Percentiles rank a stretch among this genome's conserved stretches.
These are phyloP conservation scores for Gentiana macrophylla DNA, from an alignment of 257 asterid species.

Conservation along the genomic window DNA sequence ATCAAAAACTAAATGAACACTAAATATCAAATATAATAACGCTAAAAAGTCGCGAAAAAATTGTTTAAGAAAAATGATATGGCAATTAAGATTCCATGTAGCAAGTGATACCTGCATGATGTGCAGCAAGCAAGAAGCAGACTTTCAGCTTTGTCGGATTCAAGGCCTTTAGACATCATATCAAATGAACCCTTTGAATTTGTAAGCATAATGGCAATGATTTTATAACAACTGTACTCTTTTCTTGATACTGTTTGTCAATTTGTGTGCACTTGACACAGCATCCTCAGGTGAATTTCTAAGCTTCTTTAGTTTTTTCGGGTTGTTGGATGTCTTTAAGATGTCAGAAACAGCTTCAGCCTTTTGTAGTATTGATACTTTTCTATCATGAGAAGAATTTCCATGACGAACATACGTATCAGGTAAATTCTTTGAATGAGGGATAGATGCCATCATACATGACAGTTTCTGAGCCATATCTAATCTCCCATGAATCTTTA, in stretches of 20 bases:
- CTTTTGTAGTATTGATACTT: constrained; percentile 36
- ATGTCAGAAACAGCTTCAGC: constrained; percentile 62
- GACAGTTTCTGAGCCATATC: constrained; percentile 40
- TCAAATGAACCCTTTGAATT: neutral
- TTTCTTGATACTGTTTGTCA: neutral
- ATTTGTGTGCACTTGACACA: constrained; percentile 13
- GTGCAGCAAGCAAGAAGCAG: neutral
- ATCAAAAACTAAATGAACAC: too few species aligned
- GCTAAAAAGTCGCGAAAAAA: too few species aligned
- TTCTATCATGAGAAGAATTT: constrained; percentile 31
- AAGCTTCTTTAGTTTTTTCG: constrained; percentile 41
- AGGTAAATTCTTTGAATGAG: constrained; percentile 69
- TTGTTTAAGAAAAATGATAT: too few species aligned
- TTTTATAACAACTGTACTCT: constrained; percentile 2
- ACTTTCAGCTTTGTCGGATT: neutral
- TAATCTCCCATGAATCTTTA: constrained; percentile 48
- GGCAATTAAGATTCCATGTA: neutral
- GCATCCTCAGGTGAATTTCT: constrained; percentile 25
- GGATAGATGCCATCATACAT: constrained; percentile 47
- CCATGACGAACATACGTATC: constrained; percentile 37
- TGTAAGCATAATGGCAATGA: neutral
- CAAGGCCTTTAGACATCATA: neutral
- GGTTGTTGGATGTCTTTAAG: constrained; percentile 45
- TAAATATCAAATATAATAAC: too few species aligned
- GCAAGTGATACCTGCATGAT: constrained; percentile 3